Percentiles rank a stretch among this genome's conserved stretches.
phyloP scores from a whole-genome alignment of 225 moss, liverwort and hornwort genomes.

The Bryoerythrophyllum caledonicum region DNA sequence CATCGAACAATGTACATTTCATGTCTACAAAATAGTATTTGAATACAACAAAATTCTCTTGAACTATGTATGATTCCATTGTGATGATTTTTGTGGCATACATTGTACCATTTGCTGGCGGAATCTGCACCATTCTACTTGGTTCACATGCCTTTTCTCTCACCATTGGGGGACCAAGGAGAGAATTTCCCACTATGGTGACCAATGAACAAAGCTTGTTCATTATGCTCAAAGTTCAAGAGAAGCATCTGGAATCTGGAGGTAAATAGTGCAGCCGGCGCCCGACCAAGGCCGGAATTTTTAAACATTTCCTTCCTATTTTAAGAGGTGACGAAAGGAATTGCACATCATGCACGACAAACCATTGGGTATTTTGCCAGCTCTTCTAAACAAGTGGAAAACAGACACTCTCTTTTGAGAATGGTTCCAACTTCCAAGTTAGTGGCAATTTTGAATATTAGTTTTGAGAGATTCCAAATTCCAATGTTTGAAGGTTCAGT shows the following conservation, averaged over 20 bases:
- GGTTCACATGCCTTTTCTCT: not conserved
- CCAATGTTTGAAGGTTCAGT: not conserved
- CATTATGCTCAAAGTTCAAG: conserved; percentile 8
- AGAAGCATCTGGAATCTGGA: conserved; percentile 10
- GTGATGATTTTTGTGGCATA: not conserved
- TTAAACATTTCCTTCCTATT: not conserved
- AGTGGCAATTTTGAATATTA: not conserved
- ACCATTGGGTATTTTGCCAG: conserved; percentile 6
- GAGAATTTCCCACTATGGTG: not conserved
- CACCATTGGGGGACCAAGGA: not conserved
- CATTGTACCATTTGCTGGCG: not conserved
- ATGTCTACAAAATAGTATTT: too few relatives aligned
- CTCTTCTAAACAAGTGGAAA: not conserved
- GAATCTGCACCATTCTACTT: not conserved
- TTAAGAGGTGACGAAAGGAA: not conserved
- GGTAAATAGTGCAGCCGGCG: not conserved
- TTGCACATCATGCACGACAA: conserved; percentile 14
- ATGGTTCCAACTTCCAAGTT: not conserved
- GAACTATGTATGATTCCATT: not conserved
- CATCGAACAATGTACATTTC: too few relatives aligned
- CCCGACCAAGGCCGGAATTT: not conserved
- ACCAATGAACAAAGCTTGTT: not conserved
- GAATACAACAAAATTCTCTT: too few relatives aligned
- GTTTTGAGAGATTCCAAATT: not conserved
- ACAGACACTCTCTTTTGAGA: not conserved